These are phyloP conservation scores for Aureobasidium sp. DNA, from an alignment of 2,329 filamentous ascomycete genomes.

Conservation along the genomic window DNA sequence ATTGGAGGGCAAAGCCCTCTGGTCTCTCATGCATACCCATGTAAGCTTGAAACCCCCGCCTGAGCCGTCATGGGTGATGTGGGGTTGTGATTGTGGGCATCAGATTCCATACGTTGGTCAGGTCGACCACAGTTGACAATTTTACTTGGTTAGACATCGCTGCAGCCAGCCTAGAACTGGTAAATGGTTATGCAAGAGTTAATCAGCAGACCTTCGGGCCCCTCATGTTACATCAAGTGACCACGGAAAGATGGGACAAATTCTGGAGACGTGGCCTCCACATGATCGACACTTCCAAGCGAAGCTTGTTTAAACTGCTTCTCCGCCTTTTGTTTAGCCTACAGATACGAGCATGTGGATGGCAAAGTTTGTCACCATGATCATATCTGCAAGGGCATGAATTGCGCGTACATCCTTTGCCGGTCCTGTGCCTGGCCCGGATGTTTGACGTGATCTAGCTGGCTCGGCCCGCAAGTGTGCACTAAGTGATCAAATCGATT, in stretches of 20 bases:
- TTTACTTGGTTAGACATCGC: neutral
- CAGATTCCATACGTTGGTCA: neutral
- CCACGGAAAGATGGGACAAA: neutral
- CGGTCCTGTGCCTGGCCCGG: neutral
- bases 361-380: neutral
- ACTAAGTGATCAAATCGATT: neutral
- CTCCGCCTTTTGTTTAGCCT: neutral
- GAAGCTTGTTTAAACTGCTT: slow-evolving; percentile 1
- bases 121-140: neutral
- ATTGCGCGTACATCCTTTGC: neutral
- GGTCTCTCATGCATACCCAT: too few relatives aligned
- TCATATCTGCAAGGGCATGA: neutral
- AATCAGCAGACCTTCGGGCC: neutral
- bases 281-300: neutral
- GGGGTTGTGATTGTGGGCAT: neutral
- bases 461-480: neutral
- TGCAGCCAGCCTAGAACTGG: neutral
- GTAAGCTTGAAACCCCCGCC: neutral
- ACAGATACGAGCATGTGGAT: neutral
- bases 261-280: neutral
- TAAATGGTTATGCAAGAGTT: neutral
- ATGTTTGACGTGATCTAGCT: neutral
- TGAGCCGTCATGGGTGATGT: neutral
- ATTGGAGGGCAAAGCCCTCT: neutral
- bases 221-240: too few relatives aligned